A percentile compares a stretch with the other conserved stretches of the same genome.
These are phyloP conservation scores for Phytophthora citricola DNA, from an alignment of 352 stramenopile species.

Conservation along the genomic window DNA sequence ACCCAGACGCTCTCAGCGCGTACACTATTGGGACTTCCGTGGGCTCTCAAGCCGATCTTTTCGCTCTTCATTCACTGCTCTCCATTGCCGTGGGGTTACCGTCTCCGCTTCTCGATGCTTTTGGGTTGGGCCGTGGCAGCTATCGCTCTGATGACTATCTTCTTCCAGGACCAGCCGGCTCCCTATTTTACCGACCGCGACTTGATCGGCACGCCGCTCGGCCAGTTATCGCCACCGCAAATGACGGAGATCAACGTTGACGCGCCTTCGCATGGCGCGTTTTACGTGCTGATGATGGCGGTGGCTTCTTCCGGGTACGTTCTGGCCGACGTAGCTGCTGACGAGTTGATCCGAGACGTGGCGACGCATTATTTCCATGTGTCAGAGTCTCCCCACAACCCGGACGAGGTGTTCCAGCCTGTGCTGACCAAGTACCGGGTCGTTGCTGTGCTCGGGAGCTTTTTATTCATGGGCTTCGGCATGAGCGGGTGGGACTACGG, in stretches of 20 bases:
- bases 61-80: slow-evolving; percentile 45
- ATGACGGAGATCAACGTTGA: slow-evolving; percentile 49
- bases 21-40: slow-evolving; percentile 57
- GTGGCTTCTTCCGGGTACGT: slow-evolving; percentile 79
- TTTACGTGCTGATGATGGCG: slow-evolving; percentile 73
- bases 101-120: slow-evolving; percentile 39
- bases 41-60: slow-evolving; percentile 60
- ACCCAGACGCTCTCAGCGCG: slow-evolving; percentile 63
- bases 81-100: slow-evolving; percentile 31
- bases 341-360: slow-evolving; percentile 60
- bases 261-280: slow-evolving; percentile 44
- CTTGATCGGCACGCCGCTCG: slow-evolving; percentile 34
- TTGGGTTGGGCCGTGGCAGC: slow-evolving; percentile 54
- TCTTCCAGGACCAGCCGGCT: slow-evolving; percentile 45
- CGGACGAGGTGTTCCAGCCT: slow-evolving; percentile 36
- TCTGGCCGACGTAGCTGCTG: slow-evolving; percentile 76
- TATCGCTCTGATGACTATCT: slow-evolving; percentile 38
- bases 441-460: slow-evolving; percentile 43
- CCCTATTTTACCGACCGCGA: slow-evolving; percentile 55
- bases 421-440: slow-evolving; percentile 50
- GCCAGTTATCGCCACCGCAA: slow-evolving; percentile 35
- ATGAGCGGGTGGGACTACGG: slow-evolving; percentile 74
- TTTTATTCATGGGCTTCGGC: slow-evolving; percentile 62
- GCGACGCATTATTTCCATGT: slow-evolving; percentile 16
- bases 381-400: slow-evolving; percentile 16